Conservation (phyloP, 176 grass and related monocot genomes). For the Ensete glaucum region DNA sequence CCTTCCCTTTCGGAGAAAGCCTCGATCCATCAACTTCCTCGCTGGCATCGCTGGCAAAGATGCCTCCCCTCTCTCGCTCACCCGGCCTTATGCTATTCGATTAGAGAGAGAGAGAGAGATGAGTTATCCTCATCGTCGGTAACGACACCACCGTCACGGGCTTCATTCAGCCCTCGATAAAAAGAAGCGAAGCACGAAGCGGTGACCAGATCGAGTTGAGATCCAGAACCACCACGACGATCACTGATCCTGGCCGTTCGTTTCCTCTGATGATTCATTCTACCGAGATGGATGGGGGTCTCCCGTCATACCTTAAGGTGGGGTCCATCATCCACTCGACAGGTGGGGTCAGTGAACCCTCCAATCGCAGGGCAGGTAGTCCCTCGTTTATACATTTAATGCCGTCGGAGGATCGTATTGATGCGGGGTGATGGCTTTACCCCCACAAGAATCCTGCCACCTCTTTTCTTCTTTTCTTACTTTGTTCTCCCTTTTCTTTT, state of each 20-base stretch:
- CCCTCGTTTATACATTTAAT: no score
- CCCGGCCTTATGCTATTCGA: not conserved
- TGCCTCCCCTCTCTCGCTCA: slow-evolving; percentile 30
- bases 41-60: slow-evolving; percentile 56
- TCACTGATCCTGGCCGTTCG: not conserved
- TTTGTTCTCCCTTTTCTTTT: not conserved
- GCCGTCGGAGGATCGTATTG: not conserved
- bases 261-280: no score
- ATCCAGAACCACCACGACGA: not conserved
- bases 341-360: no score
- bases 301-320: no score
- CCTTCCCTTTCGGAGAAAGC: slow-evolving; percentile 77
- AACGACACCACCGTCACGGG: not conserved
- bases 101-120: not conserved
- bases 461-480: not conserved
- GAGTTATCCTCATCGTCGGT: not conserved
- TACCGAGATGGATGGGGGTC: no score
- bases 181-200: not conserved
- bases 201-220: not conserved
- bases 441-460: not conserved
- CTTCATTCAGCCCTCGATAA: not conserved
- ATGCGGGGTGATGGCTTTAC: not conserved
- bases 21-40: slow-evolving; percentile 69
- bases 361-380: no score
- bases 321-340: no score